Percentiles rank a stretch among this genome's conserved stretches.
Evolutionary conservation across 2,329 filamentous ascomycete species (phyloP).

Genomic region (Ascochyta pisi): DNA sequence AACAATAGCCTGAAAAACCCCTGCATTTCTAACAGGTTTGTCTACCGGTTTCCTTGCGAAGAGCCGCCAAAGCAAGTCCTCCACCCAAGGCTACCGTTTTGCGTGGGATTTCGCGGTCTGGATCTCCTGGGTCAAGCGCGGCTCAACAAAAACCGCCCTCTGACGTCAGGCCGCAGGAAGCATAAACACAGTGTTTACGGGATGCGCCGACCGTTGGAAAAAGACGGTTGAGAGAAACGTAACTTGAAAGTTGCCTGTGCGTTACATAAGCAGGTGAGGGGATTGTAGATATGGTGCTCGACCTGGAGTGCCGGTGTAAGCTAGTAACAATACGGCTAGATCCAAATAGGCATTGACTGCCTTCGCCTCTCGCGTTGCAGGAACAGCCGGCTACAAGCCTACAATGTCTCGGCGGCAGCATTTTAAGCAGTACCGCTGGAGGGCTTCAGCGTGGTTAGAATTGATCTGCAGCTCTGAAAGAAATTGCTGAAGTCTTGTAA

Average conservation of each 20-base stretch:
- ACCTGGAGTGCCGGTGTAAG: not conserved
- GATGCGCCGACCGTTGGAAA: not conserved
- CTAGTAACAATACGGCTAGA: slow-evolving; percentile 5
- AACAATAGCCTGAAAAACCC: slow-evolving; percentile 1
- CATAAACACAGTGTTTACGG: not conserved
- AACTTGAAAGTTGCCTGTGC: not conserved
- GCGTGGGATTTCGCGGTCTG: slow-evolving; percentile 10
- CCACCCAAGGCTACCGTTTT: not conserved
- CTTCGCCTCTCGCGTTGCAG: not conserved
- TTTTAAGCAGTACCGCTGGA: too few species aligned
- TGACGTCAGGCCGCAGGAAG: slow-evolving; percentile 33
- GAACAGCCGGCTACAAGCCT: too few species aligned
- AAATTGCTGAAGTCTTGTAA: too few species aligned
- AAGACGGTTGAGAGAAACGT: not conserved
- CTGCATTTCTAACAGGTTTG: slow-evolving; percentile 14
- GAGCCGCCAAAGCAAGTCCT: slow-evolving; percentile 11
- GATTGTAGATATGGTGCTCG: not conserved
- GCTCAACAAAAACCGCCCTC: slow-evolving; percentile 32
- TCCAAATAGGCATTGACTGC: not conserved
- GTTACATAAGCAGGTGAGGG: not conserved
- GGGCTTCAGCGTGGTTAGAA: too few species aligned
- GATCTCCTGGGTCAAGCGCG: slow-evolving; percentile 13
- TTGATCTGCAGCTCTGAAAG: too few species aligned
- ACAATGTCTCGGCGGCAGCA: too few species aligned
- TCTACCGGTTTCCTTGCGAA: slow-evolving; percentile 7